Evolutionary conservation across 2,329 filamentous ascomycete species (phyloP).

Genomic region (Fusarium hostae): DNA sequence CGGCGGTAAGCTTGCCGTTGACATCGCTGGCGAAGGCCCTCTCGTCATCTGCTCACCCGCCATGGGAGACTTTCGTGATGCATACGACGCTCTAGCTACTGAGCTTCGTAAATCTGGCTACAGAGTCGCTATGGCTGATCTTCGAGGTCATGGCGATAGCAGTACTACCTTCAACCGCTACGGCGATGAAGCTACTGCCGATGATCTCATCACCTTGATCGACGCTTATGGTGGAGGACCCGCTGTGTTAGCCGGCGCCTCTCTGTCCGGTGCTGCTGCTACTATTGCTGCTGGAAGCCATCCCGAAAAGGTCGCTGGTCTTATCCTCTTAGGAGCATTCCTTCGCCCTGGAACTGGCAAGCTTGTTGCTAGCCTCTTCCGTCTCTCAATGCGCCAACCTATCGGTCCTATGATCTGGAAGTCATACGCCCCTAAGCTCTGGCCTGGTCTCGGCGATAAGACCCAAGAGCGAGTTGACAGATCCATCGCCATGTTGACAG

Average conservation of each 20-base stretch:
- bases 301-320: slow-evolving; percentile 23
- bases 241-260: slow-evolving; percentile 11
- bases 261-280: slow-evolving; percentile 18
- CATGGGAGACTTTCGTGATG: slow-evolving; percentile 31
- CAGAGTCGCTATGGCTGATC: slow-evolving; percentile 26
- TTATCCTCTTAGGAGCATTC: slow-evolving; percentile 15
- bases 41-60: slow-evolving; percentile 30
- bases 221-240: slow-evolving; percentile 16
- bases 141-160: slow-evolving; percentile 30
- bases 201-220: slow-evolving; percentile 16
- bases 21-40: slow-evolving; percentile 20
- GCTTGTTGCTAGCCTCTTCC: slow-evolving; percentile 1
- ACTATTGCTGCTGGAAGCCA: slow-evolving; percentile 21
- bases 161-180: slow-evolving; percentile 14
- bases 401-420: slow-evolving; percentile 17
- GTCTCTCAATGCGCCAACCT: background rate
- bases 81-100: slow-evolving; percentile 7
- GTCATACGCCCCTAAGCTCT: slow-evolving; percentile 17
- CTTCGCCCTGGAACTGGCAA: slow-evolving; percentile 14
- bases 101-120: slow-evolving; percentile 15
- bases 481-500: slow-evolving; percentile 8
- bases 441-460: slow-evolving; percentile 26
- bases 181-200: slow-evolving; percentile 21
- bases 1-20: slow-evolving; percentile 25
- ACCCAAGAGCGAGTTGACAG: slow-evolving; percentile 18